Base-by-base conservation (phyloP, 495 filamentous ascomycete species). In the Rusavskia elegans region DNA sequence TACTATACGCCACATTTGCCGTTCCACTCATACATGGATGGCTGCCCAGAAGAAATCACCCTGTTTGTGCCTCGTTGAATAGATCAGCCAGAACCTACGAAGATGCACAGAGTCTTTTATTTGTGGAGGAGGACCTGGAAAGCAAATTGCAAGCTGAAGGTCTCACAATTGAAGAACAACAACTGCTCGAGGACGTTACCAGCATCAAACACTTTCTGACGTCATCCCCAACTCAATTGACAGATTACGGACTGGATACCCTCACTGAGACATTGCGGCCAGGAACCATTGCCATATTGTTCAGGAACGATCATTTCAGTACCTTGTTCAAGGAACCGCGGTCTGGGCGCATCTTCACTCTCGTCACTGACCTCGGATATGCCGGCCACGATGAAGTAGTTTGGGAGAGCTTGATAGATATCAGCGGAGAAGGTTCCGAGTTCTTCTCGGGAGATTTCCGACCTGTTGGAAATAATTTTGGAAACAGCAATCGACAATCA, bases 241-340 rank as follows among this genome's bases (percentile, higher is more conserved):
- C 90, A 2, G 64, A 74, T 2, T 84, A 81, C 65, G 92, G 92
- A 0, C 77, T 98, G 1, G 72, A 81, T 5, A 76, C 82, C 4
- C 77, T 98, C 13, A 70, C 69, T 2, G 73, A 76, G 42, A 73
- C 67, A 7, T 64, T 95, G 44, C 66, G 70, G 14, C 84, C 87
- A 0, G 87, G 87, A 2, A 77, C 82, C 0, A 72, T 94, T 8
- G 85, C 84, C 0, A 97, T 98, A 46, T 66, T 97, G 2, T 98
- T 98, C 69, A 79, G 92, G 32, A 98, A 98, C 56, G 90, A 97
- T 59, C 92, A 98, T 66, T 98, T 98, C 61, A 83, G 83, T 29
- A 97, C 92, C 0, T 62, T 98, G 0, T 94, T 95, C 63, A 80
- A 87, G 53, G 70, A 92, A 55, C 87, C 88, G 0, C 69, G 77